phyloP scores from a whole-genome alignment of 2,329 filamentous ascomycete species.

The Trichoderma hamatum region DNA sequence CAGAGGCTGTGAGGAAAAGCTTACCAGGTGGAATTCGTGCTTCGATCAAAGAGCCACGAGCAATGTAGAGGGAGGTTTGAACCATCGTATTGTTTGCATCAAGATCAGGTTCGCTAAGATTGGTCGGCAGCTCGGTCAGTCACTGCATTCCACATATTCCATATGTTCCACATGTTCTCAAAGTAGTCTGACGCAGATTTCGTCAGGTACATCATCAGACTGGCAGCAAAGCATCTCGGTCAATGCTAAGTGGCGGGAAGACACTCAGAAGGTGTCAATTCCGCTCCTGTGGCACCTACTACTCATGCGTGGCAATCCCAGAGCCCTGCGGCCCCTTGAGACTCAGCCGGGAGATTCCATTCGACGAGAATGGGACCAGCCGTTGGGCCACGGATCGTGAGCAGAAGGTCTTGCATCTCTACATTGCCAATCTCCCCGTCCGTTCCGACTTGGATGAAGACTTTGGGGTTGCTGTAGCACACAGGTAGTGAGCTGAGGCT shows the following conservation, averaged over 20 bases:
- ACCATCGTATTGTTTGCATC: slow-evolving; percentile 61
- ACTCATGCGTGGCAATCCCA: slow-evolving; percentile 71
- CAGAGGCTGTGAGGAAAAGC: slow-evolving; percentile 37
- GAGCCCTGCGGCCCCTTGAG: slow-evolving; percentile 35
- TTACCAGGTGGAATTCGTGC: slow-evolving; percentile 50
- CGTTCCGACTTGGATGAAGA: not conserved
- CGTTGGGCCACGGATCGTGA: slow-evolving; percentile 65
- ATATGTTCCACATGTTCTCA: slow-evolving; percentile 54
- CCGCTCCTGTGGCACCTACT: slow-evolving; percentile 68
- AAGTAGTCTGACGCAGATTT: slow-evolving; percentile 50
- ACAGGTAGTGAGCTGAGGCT: too few relatives aligned
- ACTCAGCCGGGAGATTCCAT: slow-evolving; percentile 53
- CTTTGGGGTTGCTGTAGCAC: not conserved
- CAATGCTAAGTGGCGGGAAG: slow-evolving; percentile 52
- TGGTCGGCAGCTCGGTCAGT: slow-evolving; percentile 28
- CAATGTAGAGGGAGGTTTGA: slow-evolving; percentile 44
- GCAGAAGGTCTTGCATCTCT: slow-evolving; percentile 70
- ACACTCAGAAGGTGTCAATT: slow-evolving; percentile 64
- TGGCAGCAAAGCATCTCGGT: slow-evolving; percentile 61
- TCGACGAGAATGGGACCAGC: slow-evolving; percentile 70
- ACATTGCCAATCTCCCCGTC: slow-evolving; percentile 41
- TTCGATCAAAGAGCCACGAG: slow-evolving; percentile 50
- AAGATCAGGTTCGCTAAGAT: slow-evolving; percentile 28
- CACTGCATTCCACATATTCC: slow-evolving; percentile 38
- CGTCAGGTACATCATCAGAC: slow-evolving; percentile 52